These are phyloP conservation scores for Wickerhamomyces silvicola DNA, from an alignment of 805 yeast species.

Conservation along the genomic window DNA sequence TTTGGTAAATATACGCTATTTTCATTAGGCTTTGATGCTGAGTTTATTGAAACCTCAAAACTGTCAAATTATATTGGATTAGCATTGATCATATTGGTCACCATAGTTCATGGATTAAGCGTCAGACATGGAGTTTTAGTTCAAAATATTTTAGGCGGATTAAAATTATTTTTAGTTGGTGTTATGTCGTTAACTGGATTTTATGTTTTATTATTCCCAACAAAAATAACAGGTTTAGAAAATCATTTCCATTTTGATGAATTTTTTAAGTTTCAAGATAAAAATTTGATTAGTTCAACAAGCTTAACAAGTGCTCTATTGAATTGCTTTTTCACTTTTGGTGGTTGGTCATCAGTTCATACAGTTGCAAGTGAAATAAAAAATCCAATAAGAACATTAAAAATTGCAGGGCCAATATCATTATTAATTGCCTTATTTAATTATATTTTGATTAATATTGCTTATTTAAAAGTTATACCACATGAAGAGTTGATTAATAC, in stretches of 20 bases:
- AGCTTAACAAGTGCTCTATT: constrained; percentile 49
- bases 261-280: constrained; percentile 28
- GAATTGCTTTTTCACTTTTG: constrained; percentile 51
- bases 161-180: constrained; percentile 49
- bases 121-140: constrained; percentile 51
- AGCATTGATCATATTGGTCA: constrained; percentile 28
- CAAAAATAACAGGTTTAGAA: constrained; percentile 39
- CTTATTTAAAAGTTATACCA: constrained; percentile 50
- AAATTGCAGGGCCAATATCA: constrained; percentile 55
- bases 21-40: constrained; percentile 35
- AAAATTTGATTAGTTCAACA: constrained; percentile 30
- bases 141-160: constrained; percentile 56
- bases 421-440: constrained; percentile 40
- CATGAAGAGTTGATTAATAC: constrained; percentile 46
- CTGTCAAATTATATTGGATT: constrained; percentile 36
- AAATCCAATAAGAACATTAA: constrained; percentile 51
- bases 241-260: constrained; percentile 21
- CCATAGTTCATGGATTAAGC: constrained; percentile 50
- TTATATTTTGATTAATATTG: constrained; percentile 46
- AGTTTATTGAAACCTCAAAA: constrained; percentile 23
- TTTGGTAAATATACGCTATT: constrained; percentile 55
- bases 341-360: constrained; percentile 62
- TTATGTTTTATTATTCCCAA: constrained; percentile 42
- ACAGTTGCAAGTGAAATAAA: constrained; percentile 55
- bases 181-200: constrained; percentile 53